Conservation (phyloP, 305 asterid species). For the Petunia hybrid region DNA sequence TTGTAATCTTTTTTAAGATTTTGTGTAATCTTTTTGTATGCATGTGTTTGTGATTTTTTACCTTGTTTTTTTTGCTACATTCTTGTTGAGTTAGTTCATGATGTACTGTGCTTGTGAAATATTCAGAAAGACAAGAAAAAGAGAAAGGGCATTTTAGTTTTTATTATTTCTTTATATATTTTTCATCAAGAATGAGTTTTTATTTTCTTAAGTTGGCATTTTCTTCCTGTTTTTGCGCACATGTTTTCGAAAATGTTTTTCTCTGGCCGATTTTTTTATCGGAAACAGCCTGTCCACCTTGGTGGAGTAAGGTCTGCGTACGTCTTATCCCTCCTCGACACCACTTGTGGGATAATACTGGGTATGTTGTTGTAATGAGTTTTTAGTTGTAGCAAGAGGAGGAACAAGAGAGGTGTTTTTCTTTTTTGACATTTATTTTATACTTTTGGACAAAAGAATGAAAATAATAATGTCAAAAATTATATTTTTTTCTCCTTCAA, state of each 20-base stretch:
- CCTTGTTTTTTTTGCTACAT: background rate
- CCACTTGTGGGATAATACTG: no score
- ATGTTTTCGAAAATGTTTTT: no score
- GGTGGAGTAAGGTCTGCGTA: no score
- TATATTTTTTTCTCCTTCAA: background rate
- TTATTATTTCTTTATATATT: background rate
- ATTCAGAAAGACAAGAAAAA: background rate
- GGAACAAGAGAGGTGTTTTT: background rate
- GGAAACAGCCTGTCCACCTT: no score
- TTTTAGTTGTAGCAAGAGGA: background rate
- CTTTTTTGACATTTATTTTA: background rate
- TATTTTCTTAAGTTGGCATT: background rate
- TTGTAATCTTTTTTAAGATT: background rate
- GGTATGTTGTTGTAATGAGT: background rate
- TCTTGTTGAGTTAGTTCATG: background rate
- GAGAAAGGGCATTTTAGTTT: background rate
- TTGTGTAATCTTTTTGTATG: background rate
- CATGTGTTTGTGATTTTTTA: background rate
- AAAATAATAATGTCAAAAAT: background rate
- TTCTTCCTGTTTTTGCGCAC: no score
- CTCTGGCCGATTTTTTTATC: no score
- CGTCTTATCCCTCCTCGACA: no score
- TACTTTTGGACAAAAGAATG: slow-evolving; percentile 3
- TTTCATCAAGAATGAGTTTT: background rate
- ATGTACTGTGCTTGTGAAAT: background rate